These are phyloP conservation scores for Mrakia frigida DNA, from an alignment of 768 basidiomycete species.

Conservation along the genomic window DNA sequence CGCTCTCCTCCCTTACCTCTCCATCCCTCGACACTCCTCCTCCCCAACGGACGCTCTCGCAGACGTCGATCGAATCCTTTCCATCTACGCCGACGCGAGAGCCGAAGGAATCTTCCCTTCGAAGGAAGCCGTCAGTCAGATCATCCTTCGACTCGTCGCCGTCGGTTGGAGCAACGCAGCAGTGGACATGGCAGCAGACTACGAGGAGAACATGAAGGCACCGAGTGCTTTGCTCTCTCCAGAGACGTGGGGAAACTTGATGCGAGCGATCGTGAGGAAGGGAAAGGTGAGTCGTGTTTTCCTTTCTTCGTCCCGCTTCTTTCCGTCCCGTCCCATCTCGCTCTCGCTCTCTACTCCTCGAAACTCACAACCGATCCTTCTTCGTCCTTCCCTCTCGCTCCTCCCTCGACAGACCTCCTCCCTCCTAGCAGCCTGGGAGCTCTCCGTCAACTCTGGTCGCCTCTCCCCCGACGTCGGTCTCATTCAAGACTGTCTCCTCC, in stretches of 20 bases:
- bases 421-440: constrained; percentile 20
- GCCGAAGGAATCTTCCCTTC: constrained; percentile 3
- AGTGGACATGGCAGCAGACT: constrained; percentile 26
- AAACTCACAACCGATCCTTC: background rate
- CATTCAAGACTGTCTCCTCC: constrained; percentile 19
- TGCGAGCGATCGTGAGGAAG: constrained; percentile 14
- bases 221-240: background rate
- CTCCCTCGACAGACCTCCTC: background rate
- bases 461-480: constrained; percentile 26
- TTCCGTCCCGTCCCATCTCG: background rate
- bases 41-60: constrained; percentile 18
- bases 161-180: constrained; percentile 26
- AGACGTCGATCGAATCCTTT: constrained; percentile 19
- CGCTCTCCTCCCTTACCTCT: constrained; percentile 16
- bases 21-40: background rate
- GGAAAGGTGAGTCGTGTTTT: constrained; percentile 7
- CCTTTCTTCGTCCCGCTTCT: background rate
- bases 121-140: constrained; percentile 26
- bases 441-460: constrained; percentile 16
- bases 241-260: constrained; percentile 16
- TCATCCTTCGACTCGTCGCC: constrained; percentile 7
- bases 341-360: background rate
- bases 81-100: constrained; percentile 23
- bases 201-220: background rate
- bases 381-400: too few relatives aligned